Base-by-base conservation (phyloP, 108 stramenopile genomes). In the Nannochloropsis salina region DNA sequence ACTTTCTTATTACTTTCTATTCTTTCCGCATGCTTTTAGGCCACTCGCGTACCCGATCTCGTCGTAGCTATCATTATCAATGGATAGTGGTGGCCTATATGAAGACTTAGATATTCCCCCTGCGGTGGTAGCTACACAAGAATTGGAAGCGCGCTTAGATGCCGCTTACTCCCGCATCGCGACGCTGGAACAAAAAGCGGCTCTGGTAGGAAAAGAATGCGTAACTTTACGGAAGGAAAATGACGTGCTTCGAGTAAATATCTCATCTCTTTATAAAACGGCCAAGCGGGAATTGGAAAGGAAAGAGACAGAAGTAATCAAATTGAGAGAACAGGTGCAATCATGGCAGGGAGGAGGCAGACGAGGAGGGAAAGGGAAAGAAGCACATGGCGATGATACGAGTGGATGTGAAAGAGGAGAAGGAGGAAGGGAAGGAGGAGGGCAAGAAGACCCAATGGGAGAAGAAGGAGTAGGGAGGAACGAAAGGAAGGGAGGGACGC, bases 201-300 rank as follows among this genome's bases (percentile, higher is more conserved):
- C 61, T n/a, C 8, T 74, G 61, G 61, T 74, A n/a, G 61, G 61
- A n/a, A 4, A 8, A n/a, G 61, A 74, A 74, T 74, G 61, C 61
- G 61, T 74, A n/a, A 74, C 20, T n/a, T 74, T 74, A 74, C 61
- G 61, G 61, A 74, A 74, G n/a, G 61, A 74, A n/a, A 74, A 74
- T 74, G 61, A 74, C 4, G 61, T 74, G 61, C 61, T 74, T n/a
- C 61, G 61, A 74, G n/a, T n/a, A 2, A 74, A 74, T 6, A 74
- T 74, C 4, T 74, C 61, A n/a, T 74, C 61, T 0, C 61, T 74
- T 6, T 74, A 74, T 8, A 74, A 74, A 15, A 74, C 61, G 61
- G 61, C 61, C 61, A 74, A 74, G 61, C 61, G 61, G 61, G 61
- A 74, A 8, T n/a, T 74, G 61, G 61, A n/a, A 8, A 74, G 61